Base-by-base conservation (phyloP, 352 stramenopile species). In the Hyaloperonospora brassicae region DNA sequence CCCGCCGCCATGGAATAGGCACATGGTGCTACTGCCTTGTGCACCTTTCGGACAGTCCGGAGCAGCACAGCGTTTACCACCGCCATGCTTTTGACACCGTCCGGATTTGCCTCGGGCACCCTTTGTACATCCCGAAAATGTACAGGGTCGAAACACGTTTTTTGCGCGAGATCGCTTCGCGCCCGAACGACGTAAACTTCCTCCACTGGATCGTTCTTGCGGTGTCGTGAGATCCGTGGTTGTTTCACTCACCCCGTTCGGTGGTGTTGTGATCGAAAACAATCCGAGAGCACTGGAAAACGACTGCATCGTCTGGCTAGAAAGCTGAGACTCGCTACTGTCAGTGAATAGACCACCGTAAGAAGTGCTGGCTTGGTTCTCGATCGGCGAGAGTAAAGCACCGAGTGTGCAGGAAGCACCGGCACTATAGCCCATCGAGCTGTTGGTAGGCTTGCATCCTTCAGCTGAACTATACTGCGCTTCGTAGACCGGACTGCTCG, bases 31-130 rank as follows among this genome's bases (percentile, higher is more conserved):
- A 55, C 73, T 86, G 34, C 82, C 80, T 52, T 95, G 86, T 5
- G 83, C 86, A 12, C 86, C 84, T 54, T 95, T 94, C 35, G 75
- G 62, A 59, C 86, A 94, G 11, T 78, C 66, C 0, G 66, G 48
- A 1, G 61, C 54, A 0, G 69, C 66, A 48, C 86, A 95, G 17
- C 78, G 76, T 61, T 91, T 90, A 49, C 86, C 84, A 25, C 86
- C 86, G 24, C 86, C 86, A 62, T 95, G 86, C 52, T 87, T 85
- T 24, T 92, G 84, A 40, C 86, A 95, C 22, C 87, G 57, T n/a
- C 82, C 79, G 10, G 76, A 89, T 50, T 89, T 89, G 27, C 83
- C 84, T 34, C 82, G 79, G 39, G 79, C 82, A 38, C 80, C 78
- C 59, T 93, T 93, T 40, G 69, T 79, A 49, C 84, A 94, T 1